Conservation (phyloP, 1,284 basidiomycete genomes). For the Ceratobasidium sp. region DNA sequence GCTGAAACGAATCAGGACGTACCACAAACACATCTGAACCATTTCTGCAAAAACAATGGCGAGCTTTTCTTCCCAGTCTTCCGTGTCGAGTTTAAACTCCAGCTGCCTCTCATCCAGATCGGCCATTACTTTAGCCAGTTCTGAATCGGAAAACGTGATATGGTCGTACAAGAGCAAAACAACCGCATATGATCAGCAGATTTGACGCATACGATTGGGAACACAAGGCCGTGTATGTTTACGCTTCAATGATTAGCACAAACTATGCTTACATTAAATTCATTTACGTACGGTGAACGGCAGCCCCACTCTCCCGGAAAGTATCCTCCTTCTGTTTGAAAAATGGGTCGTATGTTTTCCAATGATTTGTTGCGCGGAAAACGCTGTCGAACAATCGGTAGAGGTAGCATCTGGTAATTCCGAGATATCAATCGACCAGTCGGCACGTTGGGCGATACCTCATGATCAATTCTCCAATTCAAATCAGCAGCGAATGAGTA, state of each 20-base stretch:
- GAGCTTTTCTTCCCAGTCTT: conserved; percentile 65
- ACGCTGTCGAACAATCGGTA: conserved; percentile 88
- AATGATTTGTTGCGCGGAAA: conserved; percentile 79
- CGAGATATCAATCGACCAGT: background rate
- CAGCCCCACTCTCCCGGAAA: conserved; percentile 83
- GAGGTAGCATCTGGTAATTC: conserved; percentile 61
- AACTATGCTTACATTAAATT: background rate
- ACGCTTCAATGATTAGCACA: background rate
- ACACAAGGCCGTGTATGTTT: background rate
- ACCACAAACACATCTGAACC: conserved; percentile 92
- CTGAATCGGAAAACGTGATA: conserved; percentile 57
- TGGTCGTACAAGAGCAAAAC: background rate
- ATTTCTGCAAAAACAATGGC: conserved; percentile 83
- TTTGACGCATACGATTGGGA: background rate
- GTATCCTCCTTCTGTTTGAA: conserved; percentile 83
- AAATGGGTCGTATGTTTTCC: conserved; percentile 91
- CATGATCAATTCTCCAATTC: background rate
- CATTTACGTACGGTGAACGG: conserved; percentile 75
- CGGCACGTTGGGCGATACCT: background rate
- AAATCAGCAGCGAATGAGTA: conserved; percentile 47
- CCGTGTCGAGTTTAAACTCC: conserved; percentile 57
- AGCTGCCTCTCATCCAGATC: conserved; percentile 68
- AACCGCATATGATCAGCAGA: background rate
- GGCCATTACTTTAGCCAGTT: conserved; percentile 77
- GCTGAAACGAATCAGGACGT: conserved; percentile 48